phyloP scores from a whole-genome alignment of 208 protist species.

The Leishmania gerbilli region DNA sequence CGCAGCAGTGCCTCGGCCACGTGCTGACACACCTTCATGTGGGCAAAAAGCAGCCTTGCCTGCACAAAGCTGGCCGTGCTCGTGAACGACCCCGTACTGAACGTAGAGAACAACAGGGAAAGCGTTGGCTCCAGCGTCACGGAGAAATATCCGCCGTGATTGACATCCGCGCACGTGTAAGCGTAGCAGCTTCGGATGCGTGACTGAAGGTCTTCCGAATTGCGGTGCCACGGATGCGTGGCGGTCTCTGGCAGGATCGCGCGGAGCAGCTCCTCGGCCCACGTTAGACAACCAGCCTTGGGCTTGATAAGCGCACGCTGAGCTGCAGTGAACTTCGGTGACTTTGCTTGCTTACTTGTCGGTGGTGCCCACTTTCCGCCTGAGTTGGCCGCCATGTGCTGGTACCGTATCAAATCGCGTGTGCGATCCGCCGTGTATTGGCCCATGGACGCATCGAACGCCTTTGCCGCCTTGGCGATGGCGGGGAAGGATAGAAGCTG shows the following conservation, averaged over 20 bases:
- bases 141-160: conserved; percentile 23
- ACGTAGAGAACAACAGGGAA: background rate
- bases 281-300: conserved; percentile 1
- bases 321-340: background rate
- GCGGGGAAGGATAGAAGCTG: background rate
- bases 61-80: conserved; percentile 8
- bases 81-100: background rate
- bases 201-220: conserved; percentile 4
- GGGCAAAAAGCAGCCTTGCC: conserved; percentile 13
- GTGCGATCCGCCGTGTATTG: background rate
- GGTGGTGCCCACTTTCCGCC: background rate
- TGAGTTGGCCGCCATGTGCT: background rate
- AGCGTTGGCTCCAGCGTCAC: conserved; percentile 2
- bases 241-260: conserved; percentile 7
- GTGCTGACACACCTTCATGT: conserved; percentile 28
- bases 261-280: conserved; percentile 16
- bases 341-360: background rate
- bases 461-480: conserved; percentile 13
- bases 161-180: conserved; percentile 20
- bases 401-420: background rate
- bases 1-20: conserved; percentile 19
- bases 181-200: conserved; percentile 26
- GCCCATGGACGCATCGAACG: background rate
- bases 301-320: background rate
- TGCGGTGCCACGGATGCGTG: background rate